Percentiles rank a stretch among this genome's conserved stretches.
Evolutionary conservation across 148 eudicot species (phyloP).

Genomic region (Cornus kousa): DNA sequence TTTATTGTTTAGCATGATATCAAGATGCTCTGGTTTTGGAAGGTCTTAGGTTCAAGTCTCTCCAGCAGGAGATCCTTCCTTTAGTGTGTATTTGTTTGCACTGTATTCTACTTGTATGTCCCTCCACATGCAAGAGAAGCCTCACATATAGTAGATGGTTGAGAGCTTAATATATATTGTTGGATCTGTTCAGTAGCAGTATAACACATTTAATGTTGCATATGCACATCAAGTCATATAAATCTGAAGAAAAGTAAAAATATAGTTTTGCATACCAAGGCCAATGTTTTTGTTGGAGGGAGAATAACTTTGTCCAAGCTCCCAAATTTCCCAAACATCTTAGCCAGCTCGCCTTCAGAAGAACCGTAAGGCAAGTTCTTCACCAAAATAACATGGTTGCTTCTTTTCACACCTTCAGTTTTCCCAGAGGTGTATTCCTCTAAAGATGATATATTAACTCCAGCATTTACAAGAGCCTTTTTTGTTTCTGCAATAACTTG

Average conservation of each 20-base stretch:
- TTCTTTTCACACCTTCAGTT: conserved; percentile 58
- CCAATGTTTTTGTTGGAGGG: conserved; percentile 85
- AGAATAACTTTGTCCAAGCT: conserved; percentile 86
- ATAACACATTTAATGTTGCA: background rate
- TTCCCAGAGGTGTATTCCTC: conserved; percentile 70
- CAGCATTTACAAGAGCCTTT: conserved; percentile 80
- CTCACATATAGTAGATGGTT: background rate
- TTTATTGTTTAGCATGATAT: too few species aligned
- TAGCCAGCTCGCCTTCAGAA: conserved; percentile 74
- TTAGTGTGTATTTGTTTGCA: too few species aligned
- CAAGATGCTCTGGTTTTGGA: too few species aligned
- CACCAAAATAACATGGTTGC: conserved; percentile 81
- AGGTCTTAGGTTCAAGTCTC: too few species aligned
- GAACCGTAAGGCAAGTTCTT: conserved; percentile 88
- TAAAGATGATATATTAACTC: conserved; percentile 69
- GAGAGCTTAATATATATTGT: background rate
- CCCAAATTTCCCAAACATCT: conserved; percentile 84
- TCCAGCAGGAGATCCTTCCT: too few species aligned
- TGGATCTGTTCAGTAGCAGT: background rate
- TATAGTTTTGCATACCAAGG: conserved; percentile 57
- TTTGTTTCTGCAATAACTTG: conserved; percentile 91
- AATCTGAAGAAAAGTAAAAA: background rate
- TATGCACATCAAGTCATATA: background rate
- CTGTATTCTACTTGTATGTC: too few species aligned
- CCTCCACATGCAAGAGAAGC: too few species aligned